These are phyloP conservation scores for Friedmanniomyces simplex DNA, from an alignment of 495 filamentous ascomycete species.

Conservation along the genomic window DNA sequence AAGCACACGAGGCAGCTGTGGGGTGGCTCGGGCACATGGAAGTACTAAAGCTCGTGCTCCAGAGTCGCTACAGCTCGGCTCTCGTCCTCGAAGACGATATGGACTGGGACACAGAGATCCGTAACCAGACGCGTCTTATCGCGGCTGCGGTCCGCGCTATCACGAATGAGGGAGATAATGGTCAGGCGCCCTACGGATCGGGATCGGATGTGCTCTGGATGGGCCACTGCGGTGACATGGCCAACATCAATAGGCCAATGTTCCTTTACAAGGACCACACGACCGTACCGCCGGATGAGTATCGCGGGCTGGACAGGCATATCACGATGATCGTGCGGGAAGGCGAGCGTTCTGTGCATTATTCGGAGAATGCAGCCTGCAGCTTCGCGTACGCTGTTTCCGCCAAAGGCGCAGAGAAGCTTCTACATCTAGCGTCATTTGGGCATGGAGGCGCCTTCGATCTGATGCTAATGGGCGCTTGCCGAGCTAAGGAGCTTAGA, in stretches of 20 bases:
- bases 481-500: background rate
- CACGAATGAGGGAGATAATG: background rate
- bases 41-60: background rate
- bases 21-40: background rate
- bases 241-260: background rate
- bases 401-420: background rate
- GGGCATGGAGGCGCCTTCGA: slow-evolving; percentile 1
- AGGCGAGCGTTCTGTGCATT: background rate
- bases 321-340: background rate
- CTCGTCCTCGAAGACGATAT: slow-evolving; percentile 16
- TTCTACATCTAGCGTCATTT: background rate
- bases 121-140: background rate
- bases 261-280: background rate
- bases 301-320: background rate
- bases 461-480: slow-evolving; percentile 1
- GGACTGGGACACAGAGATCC: slow-evolving; percentile 16
- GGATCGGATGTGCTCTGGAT: background rate
- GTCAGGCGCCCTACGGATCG: background rate
- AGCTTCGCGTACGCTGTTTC: background rate
- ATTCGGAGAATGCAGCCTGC: background rate
- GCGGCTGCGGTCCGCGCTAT: background rate
- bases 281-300: background rate
- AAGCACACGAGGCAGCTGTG: background rate
- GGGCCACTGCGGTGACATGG: background rate
- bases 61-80: background rate